phyloP scores from a whole-genome alignment of 192 early-diverging fungal species.

The Geranomyces variabilis region DNA sequence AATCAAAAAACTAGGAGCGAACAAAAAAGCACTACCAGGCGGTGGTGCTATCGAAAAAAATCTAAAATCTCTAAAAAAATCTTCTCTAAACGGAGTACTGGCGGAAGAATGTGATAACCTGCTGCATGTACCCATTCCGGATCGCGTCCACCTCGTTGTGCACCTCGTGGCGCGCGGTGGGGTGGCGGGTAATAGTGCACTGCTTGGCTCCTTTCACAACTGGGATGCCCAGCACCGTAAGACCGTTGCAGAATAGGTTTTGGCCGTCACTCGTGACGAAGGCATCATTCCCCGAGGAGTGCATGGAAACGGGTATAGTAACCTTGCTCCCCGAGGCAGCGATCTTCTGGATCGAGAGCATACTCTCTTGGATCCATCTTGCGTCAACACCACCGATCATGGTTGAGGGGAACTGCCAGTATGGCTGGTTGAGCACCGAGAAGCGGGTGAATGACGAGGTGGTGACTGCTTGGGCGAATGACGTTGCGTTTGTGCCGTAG shows the following conservation, averaged over 20 bases:
- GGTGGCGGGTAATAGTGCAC: not conserved
- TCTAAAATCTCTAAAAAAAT: not conserved
- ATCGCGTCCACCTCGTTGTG: slow-evolving; percentile 2
- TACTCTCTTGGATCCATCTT: not conserved
- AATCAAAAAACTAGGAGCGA: too few relatives aligned
- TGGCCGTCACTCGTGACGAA: not conserved
- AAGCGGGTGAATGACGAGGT: not conserved
- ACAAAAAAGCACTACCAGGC: too few relatives aligned
- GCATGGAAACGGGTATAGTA: slow-evolving; percentile 1
- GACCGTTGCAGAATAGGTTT: not conserved
- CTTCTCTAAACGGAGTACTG: slow-evolving; percentile 14
- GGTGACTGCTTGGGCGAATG: not conserved
- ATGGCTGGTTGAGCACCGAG: not conserved
- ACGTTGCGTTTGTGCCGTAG: not conserved
- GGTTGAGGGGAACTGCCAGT: not conserved
- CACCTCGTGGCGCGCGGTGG: not conserved
- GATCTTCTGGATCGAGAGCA: not conserved
- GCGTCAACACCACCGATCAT: slow-evolving; percentile 4
- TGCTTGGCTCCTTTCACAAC: not conserved
- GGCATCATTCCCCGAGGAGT: slow-evolving; percentile 8
- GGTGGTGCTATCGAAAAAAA: too few relatives aligned
- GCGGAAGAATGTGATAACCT: not conserved
- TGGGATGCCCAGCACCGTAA: not conserved
- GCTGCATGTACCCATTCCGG: not conserved
- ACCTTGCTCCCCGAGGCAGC: not conserved